These are phyloP conservation scores for Calocera viscosa DNA, from an alignment of 768 basidiomycete species.

Conservation along the genomic window DNA sequence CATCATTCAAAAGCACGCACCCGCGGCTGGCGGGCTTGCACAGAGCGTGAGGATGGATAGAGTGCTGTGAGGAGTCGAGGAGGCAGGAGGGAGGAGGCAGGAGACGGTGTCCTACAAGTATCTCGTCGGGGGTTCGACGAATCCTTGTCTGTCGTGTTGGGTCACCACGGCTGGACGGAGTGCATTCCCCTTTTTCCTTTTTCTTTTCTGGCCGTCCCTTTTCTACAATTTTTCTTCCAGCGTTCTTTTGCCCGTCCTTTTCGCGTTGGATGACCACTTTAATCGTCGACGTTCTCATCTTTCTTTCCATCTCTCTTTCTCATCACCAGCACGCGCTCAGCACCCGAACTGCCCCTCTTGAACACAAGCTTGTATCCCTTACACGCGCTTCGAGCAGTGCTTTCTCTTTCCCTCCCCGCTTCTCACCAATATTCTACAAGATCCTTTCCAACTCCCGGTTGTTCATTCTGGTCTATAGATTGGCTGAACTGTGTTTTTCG, in stretches of 20 bases:
- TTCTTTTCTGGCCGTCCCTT: neutral
- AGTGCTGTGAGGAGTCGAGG: neutral
- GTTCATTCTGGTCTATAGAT: too few species aligned
- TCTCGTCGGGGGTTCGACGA: neutral
- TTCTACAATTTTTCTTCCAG: neutral
- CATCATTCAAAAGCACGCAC: neutral
- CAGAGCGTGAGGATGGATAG: neutral
- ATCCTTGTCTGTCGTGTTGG: neutral
- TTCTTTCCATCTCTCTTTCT: neutral
- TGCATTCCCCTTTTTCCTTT: neutral
- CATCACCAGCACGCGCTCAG: neutral
- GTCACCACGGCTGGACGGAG: conserved; percentile 1
- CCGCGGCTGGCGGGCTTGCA: neutral
- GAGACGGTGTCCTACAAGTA: neutral
- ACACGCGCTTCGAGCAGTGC: neutral
- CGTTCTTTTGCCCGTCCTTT: neutral
- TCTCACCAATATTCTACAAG: neutral
- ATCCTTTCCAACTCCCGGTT: too few species aligned
- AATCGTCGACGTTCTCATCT: neutral
- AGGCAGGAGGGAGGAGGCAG: neutral
- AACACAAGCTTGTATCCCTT: conserved; percentile 5
- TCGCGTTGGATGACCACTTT: neutral
- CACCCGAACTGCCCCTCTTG: neutral
- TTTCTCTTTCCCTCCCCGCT: neutral
- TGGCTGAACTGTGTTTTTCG: neutral